These are phyloP conservation scores for Beauveria scarabaeidicola DNA, from an alignment of 2,329 filamentous ascomycete species.

Conservation along the genomic window DNA sequence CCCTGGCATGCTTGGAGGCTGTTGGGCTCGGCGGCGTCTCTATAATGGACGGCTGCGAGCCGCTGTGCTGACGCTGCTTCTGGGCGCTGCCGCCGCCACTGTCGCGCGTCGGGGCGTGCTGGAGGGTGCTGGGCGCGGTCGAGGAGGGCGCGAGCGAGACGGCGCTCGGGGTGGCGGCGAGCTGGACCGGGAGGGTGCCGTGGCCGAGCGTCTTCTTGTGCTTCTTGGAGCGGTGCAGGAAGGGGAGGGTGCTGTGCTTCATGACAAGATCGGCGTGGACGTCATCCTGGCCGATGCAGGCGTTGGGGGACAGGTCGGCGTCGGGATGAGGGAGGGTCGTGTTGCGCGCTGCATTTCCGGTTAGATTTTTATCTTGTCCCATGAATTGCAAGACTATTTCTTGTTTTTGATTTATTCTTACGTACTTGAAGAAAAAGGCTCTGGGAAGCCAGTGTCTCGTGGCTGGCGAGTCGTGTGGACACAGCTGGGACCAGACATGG, in stretches of 20 bases:
- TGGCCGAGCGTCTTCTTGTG: constrained; percentile 39
- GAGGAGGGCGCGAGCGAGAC: constrained; percentile 22
- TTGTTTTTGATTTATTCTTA: neutral
- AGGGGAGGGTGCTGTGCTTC: constrained; percentile 34
- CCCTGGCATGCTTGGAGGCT: constrained; percentile 29
- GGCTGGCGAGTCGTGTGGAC: constrained; percentile 14
- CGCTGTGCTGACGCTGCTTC: constrained; percentile 13
- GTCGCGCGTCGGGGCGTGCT: neutral
- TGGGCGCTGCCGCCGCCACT: constrained; percentile 16
- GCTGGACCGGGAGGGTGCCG: constrained; percentile 32
- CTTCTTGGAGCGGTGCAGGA: constrained; percentile 30
- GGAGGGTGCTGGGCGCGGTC: constrained; percentile 16
- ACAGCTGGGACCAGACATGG: neutral
- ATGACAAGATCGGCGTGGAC: constrained; percentile 35
- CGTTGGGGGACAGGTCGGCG: constrained; percentile 48
- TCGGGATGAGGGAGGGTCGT: constrained; percentile 56
- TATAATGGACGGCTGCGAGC: constrained; percentile 9
- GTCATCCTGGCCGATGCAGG: constrained; percentile 48
- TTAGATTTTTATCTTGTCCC: neutral
- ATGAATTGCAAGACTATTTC: neutral
- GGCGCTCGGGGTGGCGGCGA: constrained; percentile 23
- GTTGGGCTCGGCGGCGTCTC: constrained; percentile 18
- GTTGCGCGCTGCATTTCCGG: constrained; percentile 36
- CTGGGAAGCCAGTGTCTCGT: constrained; percentile 44
- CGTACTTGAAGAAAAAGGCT: constrained; percentile 38